Base-by-base conservation (phyloP, 176 grass and related monocot genomes). In the Cenchrus americanus region DNA sequence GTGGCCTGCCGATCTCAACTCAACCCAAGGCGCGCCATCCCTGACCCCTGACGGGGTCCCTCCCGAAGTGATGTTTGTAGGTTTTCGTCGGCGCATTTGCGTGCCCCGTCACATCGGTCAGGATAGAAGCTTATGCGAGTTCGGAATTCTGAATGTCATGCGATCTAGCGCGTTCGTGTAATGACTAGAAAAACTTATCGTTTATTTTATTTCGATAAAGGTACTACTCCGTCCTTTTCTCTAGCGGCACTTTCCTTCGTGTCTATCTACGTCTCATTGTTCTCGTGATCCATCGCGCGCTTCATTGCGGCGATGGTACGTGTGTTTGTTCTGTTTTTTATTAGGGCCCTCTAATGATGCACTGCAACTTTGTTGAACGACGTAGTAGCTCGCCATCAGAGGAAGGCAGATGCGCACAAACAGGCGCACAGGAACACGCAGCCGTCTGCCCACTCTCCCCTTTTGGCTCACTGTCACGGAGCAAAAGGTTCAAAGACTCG, bases 381-480 rank as follows among this genome's bases (percentile, higher is more conserved):
- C 55, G 54, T 37, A 37, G 34, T 37, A 37, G 34, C 34, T 37
- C 34, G 34, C n/a, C 23, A 17, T 51, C 51, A 15, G 62, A 61
- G 4, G 42, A 43, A 6, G 6, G 46, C 6, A 51, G 23, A 41
- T 10, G 19, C 27, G 21, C 62, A 8, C 34, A 37, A 37, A 37
- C 79, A 27, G 52, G 21, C 27, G 22, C 54, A 63, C 7, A 52
- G 51, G 26, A 87, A 87, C 79, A 61, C 18, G 79, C 86, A 4
- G 17, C 80, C 64, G 21, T 52, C 42, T 77, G 42, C 57, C 42
- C 43, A 70, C 7, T 69, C 17, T 37, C 18, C 26, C 37, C 27
- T 17, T 51, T 11, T 50, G 12, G 76, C 22, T 54, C 21, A 2
- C 3, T 2, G 34, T 4, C 34, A 37, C 34, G 34, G 34, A 43